phyloP scores from a whole-genome alignment of 805 yeast species.

The Clavispora phyllophila region DNA sequence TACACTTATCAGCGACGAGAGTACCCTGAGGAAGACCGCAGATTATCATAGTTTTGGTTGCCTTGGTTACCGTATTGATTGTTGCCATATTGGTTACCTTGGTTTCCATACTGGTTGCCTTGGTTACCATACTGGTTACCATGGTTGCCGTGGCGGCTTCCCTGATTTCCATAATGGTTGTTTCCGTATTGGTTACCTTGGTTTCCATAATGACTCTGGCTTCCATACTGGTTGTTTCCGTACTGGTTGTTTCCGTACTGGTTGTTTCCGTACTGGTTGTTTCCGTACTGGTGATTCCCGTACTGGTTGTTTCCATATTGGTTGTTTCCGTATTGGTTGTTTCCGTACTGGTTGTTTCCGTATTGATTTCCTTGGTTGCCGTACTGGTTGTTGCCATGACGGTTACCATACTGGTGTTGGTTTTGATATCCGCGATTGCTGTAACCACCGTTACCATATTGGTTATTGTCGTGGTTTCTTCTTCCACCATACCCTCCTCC shows the following conservation, averaged over 20 bases:
- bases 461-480: slow-evolving; percentile 5
- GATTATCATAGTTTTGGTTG: neutral
- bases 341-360: neutral
- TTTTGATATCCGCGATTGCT: slow-evolving; percentile 5
- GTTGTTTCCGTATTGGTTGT: slow-evolving; percentile 2
- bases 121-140: neutral
- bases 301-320: slow-evolving; percentile 8
- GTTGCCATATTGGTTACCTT: neutral
- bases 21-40: neutral
- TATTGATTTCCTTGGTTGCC: slow-evolving; percentile 7
- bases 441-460: slow-evolving; percentile 3
- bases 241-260: slow-evolving; percentile 5
- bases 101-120: slow-evolving; percentile 7
- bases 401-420: slow-evolving; percentile 3
- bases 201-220: neutral
- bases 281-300: slow-evolving; percentile 6
- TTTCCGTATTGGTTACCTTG: neutral
- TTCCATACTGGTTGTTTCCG: neutral
- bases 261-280: slow-evolving; percentile 3
- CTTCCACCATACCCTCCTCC: slow-evolving; percentile 5
- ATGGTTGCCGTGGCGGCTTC: neutral
- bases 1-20: slow-evolving; percentile 1
- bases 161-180: neutral
- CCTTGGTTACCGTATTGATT: neutral
- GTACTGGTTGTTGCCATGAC: slow-evolving; percentile 5